Percentiles rank a stretch among this genome's conserved stretches.
phyloP scores from a whole-genome alignment of 305 asterid genomes.

The Solanum hybrid region DNA sequence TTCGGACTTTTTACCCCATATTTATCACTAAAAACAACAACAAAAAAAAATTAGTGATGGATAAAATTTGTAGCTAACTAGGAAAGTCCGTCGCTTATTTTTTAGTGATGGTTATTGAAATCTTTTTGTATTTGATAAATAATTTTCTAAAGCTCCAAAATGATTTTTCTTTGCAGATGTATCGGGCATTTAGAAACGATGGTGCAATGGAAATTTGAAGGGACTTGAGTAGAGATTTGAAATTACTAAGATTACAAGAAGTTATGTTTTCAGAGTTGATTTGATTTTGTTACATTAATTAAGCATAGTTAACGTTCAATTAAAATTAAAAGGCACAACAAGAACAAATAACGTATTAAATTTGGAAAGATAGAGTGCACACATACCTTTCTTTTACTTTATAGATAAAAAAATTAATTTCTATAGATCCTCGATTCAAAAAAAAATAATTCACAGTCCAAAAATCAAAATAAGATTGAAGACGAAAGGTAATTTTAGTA shows the following conservation, averaged over 20 bases:
- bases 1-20: too few relatives aligned
- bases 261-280: not conserved
- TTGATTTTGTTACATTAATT: not conserved
- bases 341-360: too few relatives aligned
- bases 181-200: conserved; percentile 47
- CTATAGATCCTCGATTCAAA: not conserved
- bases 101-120: not conserved
- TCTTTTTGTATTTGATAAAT: not conserved
- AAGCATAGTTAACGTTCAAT: not conserved
- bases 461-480: too few relatives aligned
- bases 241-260: not conserved
- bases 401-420: too few relatives aligned
- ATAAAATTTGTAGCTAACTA: not conserved
- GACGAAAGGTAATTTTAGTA: not conserved
- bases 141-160: not conserved
- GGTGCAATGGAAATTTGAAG: not conserved
- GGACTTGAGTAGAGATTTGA: not conserved
- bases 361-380: too few relatives aligned
- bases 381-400: too few relatives aligned
- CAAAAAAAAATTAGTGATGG: not conserved
- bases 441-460: too few relatives aligned
- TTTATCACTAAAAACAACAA: too few relatives aligned
- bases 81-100: not conserved
- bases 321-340: too few relatives aligned
- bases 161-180: conserved; percentile 51